Percentiles rank a stretch among this genome's conserved stretches.
Conservation (phyloP, 768 basidiomycete genomes). For the Panaeolus papilionaceus region DNA sequence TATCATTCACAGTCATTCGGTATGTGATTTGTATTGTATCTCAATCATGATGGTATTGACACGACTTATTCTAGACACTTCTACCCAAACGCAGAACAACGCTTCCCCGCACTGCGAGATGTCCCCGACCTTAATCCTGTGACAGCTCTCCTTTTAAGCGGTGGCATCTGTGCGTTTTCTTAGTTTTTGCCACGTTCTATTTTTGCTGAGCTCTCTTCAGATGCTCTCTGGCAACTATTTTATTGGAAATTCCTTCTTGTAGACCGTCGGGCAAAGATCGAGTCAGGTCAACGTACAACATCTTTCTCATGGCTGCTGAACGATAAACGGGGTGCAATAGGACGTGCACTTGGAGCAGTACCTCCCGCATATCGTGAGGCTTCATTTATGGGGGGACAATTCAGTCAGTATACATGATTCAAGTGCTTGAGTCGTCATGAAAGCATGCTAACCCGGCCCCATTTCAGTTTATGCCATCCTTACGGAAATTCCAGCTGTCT, state of each 20-base stretch:
- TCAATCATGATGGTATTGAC: slow-evolving; percentile 6
- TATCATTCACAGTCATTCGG: slow-evolving; percentile 92
- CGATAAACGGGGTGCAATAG: slow-evolving; percentile 86
- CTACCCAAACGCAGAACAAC: slow-evolving; percentile 77
- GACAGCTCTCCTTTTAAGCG: slow-evolving; percentile 77
- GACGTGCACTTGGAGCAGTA: slow-evolving; percentile 67
- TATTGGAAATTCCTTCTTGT: slow-evolving; percentile 98
- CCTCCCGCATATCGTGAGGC: slow-evolving; percentile 66
- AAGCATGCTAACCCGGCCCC: not conserved
- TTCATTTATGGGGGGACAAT: slow-evolving; percentile 85
- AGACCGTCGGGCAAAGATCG: slow-evolving; percentile 87
- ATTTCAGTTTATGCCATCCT: slow-evolving; percentile 78
- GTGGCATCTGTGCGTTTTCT: slow-evolving; percentile 75
- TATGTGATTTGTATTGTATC: slow-evolving; percentile 39
- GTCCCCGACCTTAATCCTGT: slow-evolving; percentile 75
- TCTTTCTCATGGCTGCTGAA: slow-evolving; percentile 90
- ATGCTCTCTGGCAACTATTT: slow-evolving; percentile 89
- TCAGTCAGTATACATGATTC: slow-evolving; percentile 18
- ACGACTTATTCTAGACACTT: slow-evolving; percentile 67
- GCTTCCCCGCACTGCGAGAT: slow-evolving; percentile 85
- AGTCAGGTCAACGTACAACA: slow-evolving; percentile 90
- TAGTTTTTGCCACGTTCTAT: slow-evolving; percentile 1
- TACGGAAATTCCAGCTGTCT: slow-evolving; percentile 87
- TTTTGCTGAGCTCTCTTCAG: slow-evolving; percentile 47
- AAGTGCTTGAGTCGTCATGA: not conserved